phyloP scores from a whole-genome alignment of 768 basidiomycete species.

The Cantharellus anzutake region DNA sequence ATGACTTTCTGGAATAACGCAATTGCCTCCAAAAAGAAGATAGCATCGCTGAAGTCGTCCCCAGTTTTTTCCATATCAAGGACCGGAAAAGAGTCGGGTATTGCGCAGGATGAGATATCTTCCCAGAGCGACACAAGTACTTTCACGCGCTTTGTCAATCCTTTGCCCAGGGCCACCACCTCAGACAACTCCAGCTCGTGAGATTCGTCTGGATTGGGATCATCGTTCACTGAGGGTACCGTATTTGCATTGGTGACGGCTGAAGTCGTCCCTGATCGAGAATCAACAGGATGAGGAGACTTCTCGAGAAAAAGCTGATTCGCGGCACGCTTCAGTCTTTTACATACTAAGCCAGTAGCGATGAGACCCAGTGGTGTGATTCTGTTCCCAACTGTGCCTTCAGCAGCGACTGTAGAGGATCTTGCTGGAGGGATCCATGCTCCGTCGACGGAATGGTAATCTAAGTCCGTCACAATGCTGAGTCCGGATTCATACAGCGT shows the following conservation, averaged over 20 bases:
- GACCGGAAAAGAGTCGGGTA: not conserved
- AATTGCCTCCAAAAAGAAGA: not conserved
- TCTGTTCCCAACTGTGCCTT: not conserved
- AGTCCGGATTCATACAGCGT: not conserved
- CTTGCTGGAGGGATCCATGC: constrained; percentile 29
- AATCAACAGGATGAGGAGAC: not conserved
- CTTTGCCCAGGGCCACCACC: not conserved
- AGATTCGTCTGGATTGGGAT: not conserved
- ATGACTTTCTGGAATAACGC: not conserved
- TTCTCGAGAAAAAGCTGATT: not conserved
- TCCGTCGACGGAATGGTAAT: constrained; percentile 37
- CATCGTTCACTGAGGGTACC: not conserved
- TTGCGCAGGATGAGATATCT: not conserved
- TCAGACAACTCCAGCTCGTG: not conserved
- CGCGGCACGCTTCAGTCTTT: not conserved
- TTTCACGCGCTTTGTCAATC: not conserved
- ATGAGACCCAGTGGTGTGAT: not conserved
- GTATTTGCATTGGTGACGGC: not conserved
- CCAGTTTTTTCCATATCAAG: not conserved
- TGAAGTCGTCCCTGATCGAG: not conserved
- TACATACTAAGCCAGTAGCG: not conserved
- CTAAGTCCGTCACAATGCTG: constrained; percentile 11
- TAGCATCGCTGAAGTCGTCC: not conserved
- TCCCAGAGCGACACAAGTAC: not conserved
- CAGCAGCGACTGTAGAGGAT: constrained; percentile 24